Evolutionary conservation across 2,329 filamentous ascomycete genomes (phyloP), one percentile per base, ranked within the genome.

Genomic region (Phialemonium atrogriseum): DNA sequence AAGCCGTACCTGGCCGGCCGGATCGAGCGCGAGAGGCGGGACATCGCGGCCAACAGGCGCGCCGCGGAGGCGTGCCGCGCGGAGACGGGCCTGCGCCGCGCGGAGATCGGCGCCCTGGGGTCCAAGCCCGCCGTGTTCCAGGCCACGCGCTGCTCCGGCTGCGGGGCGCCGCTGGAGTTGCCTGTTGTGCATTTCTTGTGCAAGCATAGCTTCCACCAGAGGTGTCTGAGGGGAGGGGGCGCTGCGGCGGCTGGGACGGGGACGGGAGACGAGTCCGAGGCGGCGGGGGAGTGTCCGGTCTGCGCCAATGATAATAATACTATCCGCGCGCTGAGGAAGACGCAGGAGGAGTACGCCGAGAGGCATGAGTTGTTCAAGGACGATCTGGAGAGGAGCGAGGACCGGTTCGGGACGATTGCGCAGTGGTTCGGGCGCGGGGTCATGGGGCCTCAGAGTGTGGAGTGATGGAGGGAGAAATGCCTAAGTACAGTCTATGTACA

Each of bases 391-490:
- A 60, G 79, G 41, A 85, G 83, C 34, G 77, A 78, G 23, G 88
- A 94, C 56, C 72, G 84, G 32, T 95, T 96, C 55, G 83, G 76
- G n/a, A 89, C 86, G 2, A 74, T 96, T 34, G 85, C 86, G 38
- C 86, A 94, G 51, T 98, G 91, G 75, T 96, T 94, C 66, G 89
- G 88, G 1, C 67, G 88, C 35, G 89, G 91, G 1, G 87, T 96
- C 4, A 94, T 96, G 87, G 73, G 68, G 16, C 66, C 50, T 12
- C 51, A 55, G 37, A 54, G 46, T 38, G 38, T 52, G 26, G 56
- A 62, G 36, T 49, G 27, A 41, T 28, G 20, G 20, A n/a, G n/a
- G n/a, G n/a, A n/a, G n/a, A n/a, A n/a, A n/a, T n/a, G n/a, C n/a
- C n/a, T n/a, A n/a, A n/a, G n/a, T n/a, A n/a, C n/a, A n/a, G n/a